Percentiles rank a stretch among this genome's conserved stretches.
phyloP scores from a whole-genome alignment of 73 alveolate species.

The Tetrahymena elliotti region DNA sequence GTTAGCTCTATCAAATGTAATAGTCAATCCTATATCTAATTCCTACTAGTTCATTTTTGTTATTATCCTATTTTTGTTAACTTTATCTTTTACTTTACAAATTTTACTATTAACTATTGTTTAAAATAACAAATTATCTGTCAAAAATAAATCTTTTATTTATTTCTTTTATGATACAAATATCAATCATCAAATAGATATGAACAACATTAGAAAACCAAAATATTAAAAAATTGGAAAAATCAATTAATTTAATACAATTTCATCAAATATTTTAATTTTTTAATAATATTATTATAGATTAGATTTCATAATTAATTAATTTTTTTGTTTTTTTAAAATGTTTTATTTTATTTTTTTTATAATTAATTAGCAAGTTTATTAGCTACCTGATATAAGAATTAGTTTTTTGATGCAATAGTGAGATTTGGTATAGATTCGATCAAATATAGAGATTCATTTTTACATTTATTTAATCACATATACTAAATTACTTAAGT shows the following conservation, averaged over 20 bases:
- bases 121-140: not conserved
- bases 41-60: not conserved
- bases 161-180: not conserved
- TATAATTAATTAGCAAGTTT: not conserved
- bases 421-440: not conserved
- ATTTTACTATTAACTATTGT: not conserved
- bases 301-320: too few species aligned
- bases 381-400: not conserved
- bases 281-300: too few species aligned
- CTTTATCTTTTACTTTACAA: not conserved
- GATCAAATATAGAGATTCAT: too few species aligned
- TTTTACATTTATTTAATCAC: not conserved
- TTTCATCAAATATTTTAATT: too few species aligned
- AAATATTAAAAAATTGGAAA: too few species aligned
- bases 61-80: not conserved
- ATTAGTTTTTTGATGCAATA: not conserved
- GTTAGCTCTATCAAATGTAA: not conserved
- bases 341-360: too few species aligned
- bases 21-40: not conserved
- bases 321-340: too few species aligned
- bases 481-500: not conserved
- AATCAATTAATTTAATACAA: too few species aligned
- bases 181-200: not conserved
- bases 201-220: too few species aligned
- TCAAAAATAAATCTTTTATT: not conserved